Evolutionary conservation across 2,329 filamentous ascomycete species (phyloP), one percentile per base, ranked within the genome.

Genomic region (Lecanicillium sp.): DNA sequence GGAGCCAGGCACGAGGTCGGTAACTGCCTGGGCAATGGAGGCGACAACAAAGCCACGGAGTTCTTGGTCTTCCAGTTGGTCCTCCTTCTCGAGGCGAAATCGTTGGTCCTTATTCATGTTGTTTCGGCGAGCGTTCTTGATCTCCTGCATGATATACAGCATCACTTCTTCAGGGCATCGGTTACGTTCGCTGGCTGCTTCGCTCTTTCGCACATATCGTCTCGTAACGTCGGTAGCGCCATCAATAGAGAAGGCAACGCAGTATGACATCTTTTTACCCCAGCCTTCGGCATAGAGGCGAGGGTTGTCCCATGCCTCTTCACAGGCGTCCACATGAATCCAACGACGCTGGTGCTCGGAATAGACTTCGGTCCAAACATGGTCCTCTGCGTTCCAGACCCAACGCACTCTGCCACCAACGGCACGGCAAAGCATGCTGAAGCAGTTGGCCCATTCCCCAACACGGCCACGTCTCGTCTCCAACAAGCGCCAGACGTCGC

Each of bases 381-480:
- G 86, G 58, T 96, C 92, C 61, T 96, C 92, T 20, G 84, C 83
- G 51, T 96, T 96, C 92, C 92, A 98, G 9, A 98, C 84, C 92
- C 92, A 98, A 53, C 92, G 79, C 17, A 95, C 88, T 44, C 90
- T 78, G 43, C 84, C 85, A 35, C 90, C 90, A 12, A 96, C 79
- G 4, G 92, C 92, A 43, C 90, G 79, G 68, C 90, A 96, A 37
- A 98, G 74, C 92, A 96, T 96, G 65, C 83, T 90, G 66, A 98
- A 98, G 71, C 89, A 95, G 64, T 95, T 96, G 48, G 87, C 88
- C 88, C 92, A 96, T 66, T 98, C 92, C 45, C 92, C 92, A 44
- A 83, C 83, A 49, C 92, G 81, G 27, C 92, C 92, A 49, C 84
- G 76, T 49, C 85, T 73, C 19, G 87, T 94, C 59, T 95, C 84